Evolutionary conservation across 1,139 yeast species (phyloP), one percentile per base, ranked within the genome.

Genomic region (Ashbya aceris): DNA sequence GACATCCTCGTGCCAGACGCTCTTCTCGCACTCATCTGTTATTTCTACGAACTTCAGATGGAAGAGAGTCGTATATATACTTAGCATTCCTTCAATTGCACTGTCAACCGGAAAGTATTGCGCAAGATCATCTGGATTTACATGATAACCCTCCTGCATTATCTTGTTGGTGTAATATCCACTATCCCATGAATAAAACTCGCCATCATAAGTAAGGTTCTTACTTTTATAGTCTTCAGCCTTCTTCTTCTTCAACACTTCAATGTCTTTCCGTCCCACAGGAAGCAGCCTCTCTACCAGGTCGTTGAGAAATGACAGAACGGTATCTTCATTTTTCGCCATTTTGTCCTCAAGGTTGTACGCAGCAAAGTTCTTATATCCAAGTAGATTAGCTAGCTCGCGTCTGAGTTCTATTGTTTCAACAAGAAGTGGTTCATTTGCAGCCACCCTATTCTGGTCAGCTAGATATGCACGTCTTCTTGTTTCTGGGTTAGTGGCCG

Each of bases 1-100:
- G 11, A 83, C 93, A 58, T 84, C 95, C 42, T 72, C 74, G 56
- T 85, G 91, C 95, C 95, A 85, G 9, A 70, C 69, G 12, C 66
- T 58, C 40, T 58, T 61, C 29, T 61, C 54, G 17, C 62, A 65
- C 2, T 69, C 66, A 3, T 66, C 51, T 4, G 66, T 65, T 30
- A 71, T 65, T 56, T 75, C 76, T 42, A 70, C 71, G 58, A 85
- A 83, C 60, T 80, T 77, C 45, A 84, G 69, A 46, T 75, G 76
- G 60, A 85, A 78, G 40, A 84, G 67, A 6, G 67, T 70, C 59
- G 83, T 91, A 57, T 80, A 85, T 49, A 83, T 73, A 2, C 68
- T 65, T 45, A 85, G 68, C 91, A 85, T 83, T 44, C 77, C 77
- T 23, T 62, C 58, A 43, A 83, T 75, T 1, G 94, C 79, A 17